phyloP scores from a whole-genome alignment of 2,329 filamentous ascomycete genomes.

The Xylaria sp. region DNA sequence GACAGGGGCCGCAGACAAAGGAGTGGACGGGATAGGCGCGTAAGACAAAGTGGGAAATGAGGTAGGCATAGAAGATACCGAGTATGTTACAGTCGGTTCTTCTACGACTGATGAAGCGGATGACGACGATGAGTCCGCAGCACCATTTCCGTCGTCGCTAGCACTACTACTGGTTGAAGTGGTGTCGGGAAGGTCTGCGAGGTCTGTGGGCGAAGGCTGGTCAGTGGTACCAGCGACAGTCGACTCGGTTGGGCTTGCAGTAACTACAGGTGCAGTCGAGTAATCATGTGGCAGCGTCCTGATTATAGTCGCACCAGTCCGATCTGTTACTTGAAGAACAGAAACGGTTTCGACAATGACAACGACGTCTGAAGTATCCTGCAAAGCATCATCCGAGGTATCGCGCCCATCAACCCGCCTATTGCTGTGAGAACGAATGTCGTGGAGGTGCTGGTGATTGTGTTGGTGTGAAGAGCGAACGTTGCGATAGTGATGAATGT shows the following conservation, averaged over 20 bases:
- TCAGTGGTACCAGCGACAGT: conserved; percentile 43
- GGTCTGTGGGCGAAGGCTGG: conserved; percentile 43
- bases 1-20: conserved; percentile 38
- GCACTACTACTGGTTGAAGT: conserved; percentile 14
- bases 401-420: conserved; percentile 29
- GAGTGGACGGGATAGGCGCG: conserved; percentile 41
- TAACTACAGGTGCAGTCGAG: conserved; percentile 32
- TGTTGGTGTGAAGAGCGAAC: conserved; percentile 18
- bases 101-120: conserved; percentile 31
- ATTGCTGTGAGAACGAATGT: conserved; percentile 39
- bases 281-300: conserved; percentile 47
- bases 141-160: conserved; percentile 32
- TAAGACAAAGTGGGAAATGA: conserved; percentile 43
- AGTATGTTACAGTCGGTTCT: conserved; percentile 38
- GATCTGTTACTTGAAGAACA: conserved; percentile 59
- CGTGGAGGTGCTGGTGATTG: conserved; percentile 39
- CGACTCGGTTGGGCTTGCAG: conserved; percentile 28
- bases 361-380: conserved; percentile 32
- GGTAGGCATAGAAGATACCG: conserved; percentile 42
- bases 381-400: conserved; percentile 26
- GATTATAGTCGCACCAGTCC: conserved; percentile 51
- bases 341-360: conserved; percentile 62
- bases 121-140: conserved; percentile 28
- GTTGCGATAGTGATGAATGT: conserved; percentile 42
- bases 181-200: conserved; percentile 46